Base-by-base conservation (phyloP, 179 eudicot genomes). In the Drosera spatulata region DNA sequence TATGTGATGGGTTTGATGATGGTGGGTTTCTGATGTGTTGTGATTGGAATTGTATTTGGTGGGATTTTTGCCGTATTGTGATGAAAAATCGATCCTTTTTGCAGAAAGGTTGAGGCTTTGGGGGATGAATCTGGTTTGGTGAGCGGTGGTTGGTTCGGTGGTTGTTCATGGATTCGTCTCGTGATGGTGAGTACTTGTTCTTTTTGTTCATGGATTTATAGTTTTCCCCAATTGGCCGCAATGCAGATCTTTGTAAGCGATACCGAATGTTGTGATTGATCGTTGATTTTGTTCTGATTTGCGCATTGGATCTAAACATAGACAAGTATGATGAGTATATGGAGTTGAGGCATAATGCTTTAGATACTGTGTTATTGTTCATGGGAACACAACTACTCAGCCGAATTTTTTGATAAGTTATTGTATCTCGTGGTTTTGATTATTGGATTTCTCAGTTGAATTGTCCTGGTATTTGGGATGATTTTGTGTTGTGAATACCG, bases 161-260 rank as follows among this genome's bases (percentile, higher is more conserved):
- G 56, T 53, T 44, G 53, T 63, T 53, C 46, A 82, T 82, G 87
- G 74, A 64, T 75, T 74, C 77, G 44, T 56, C 75, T 68, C 66
- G 73, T 46, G 72, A 79, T 70, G 84, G 84, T 79, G 77, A 72
- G 46, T 60, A n/a, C 68, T 50, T 63, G 48, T 12, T 4, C 10
- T 8, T 59, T 49, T 57, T 39, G 2, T 13, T 41, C 48, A 15
- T 44, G 41, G 22, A 9, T 59, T 3, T 33, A 57, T 56, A 38
- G 6, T 6, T 11, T 41, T 22, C 14, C 42, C 22, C 60, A 57
- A 57, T 40, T 57, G 7, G 22, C 42, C 33, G n/a, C 12, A 48
- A 22, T 22, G 33, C 33, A 22, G 47, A 22, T 58, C 47, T 37
- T 55, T 52, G 40, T 22, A 45, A 15, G 12, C 37, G 6, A 4